A percentile compares a stretch with the other conserved stretches of the same genome.
These are phyloP conservation scores for Phialemonium atrogriseum DNA, from an alignment of 2,329 filamentous ascomycete genomes.

Conservation along the genomic window DNA sequence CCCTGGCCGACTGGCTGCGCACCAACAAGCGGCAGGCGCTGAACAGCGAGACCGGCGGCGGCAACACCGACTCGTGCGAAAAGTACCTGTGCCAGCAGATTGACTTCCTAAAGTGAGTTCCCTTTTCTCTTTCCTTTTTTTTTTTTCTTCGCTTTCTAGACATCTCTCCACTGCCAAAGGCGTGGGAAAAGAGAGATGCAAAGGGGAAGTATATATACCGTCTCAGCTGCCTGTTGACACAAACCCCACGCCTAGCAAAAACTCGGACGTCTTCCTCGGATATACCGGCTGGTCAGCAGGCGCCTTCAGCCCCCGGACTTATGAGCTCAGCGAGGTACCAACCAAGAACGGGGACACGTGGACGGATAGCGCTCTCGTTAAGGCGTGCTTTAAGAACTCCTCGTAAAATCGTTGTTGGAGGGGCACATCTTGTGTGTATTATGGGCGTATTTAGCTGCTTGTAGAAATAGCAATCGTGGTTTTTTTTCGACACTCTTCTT, in stretches of 20 bases:
- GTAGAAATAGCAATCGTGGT: too few species aligned
- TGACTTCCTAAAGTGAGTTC: constrained; percentile 17
- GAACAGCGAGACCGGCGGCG: constrained; percentile 27
- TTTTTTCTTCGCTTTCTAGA: too few species aligned
- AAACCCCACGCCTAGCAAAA: constrained; percentile 20
- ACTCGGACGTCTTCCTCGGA: constrained; percentile 20
- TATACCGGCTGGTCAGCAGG: constrained; percentile 20
- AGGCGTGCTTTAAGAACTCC: constrained; percentile 12
- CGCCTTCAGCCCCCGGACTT: constrained; percentile 14
- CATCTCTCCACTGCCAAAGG: too few species aligned
- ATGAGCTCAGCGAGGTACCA: constrained; percentile 19
- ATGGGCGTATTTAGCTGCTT: too few species aligned
- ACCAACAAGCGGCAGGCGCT: constrained; percentile 23
- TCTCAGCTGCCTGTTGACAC: too few species aligned
- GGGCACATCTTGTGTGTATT: too few species aligned
- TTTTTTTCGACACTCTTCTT: too few species aligned
- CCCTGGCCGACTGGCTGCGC: constrained; percentile 25
- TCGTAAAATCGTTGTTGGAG: constrained; percentile 3
- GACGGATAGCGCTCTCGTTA: constrained; percentile 12
- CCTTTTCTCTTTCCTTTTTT: not conserved
- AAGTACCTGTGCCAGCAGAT: constrained; percentile 22
- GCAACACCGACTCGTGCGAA: constrained; percentile 23
- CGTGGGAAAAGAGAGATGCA: too few species aligned
- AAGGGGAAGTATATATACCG: too few species aligned
- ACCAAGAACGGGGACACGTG: constrained; percentile 15